Evolutionary conservation across 352 stramenopile genomes (phyloP), one percentile per base, ranked within the genome.

Genomic region (Globisporangium megalacanthum): DNA sequence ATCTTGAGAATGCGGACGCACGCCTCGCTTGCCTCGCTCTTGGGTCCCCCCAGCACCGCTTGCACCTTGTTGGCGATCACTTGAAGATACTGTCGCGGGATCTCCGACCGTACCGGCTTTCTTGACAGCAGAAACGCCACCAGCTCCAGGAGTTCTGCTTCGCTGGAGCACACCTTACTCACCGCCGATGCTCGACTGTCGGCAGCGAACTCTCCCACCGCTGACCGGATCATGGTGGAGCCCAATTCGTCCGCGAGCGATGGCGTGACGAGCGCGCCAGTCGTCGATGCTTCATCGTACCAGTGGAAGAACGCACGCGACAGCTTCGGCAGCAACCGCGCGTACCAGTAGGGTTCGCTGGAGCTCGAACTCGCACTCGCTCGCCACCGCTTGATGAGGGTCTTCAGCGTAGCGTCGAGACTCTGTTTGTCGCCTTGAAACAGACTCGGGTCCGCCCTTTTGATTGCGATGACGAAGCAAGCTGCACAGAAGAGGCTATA

Each of bases 401-500:
- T 65, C 19, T 39, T 46, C 17, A 65, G 7, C 22, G 56, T 44
- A 3, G 36, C 59, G 15, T 31, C 19, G 25, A 60, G 50, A 41
- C 33, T 17, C 8, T 6, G 3, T 17, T 58, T 50, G 8, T 49
- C 51, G n/a, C 8, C 50, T 49, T 49, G 51, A 4, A 54, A 6
- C n/a, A 42, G 17, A 17, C 25, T 42, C 7, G 31, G 7, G n/a
- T 1, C 20, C 19, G 6, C 20, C 7, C 44, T 53, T n/a, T 29
- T 56, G 22, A 62, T 68, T 10, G 66, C 61, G 29, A 79, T 19
- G 19, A 79, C 64, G 36, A 86, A 81, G 51, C 75, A 79, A n/a
- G 71, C 67, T 31, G 69, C 64, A 36, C 57, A 60, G 65, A 81
- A 79, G 3, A 81, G 55, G 37, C 66, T 77, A 61, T 68, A 83